Base-by-base conservation (phyloP, 768 basidiomycete genomes). In the Cyathus striatus region DNA sequence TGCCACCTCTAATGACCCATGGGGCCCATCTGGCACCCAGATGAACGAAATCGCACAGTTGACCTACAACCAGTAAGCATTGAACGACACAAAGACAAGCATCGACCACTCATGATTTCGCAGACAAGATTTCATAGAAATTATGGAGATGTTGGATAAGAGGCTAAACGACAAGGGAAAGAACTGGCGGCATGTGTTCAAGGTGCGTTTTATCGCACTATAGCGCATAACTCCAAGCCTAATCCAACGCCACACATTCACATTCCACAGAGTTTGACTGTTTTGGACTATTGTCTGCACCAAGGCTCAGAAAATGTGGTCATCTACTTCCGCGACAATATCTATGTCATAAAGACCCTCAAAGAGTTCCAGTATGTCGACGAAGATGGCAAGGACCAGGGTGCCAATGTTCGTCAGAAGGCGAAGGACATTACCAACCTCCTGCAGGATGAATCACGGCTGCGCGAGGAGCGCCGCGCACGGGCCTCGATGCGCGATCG, bases 141-240 rank as follows among this genome's bases (percentile, higher is more conserved):
- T 99, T 57, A 97, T 99, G 92, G 96, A 99, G 72, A 96, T 97
- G 91, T 76, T 99, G 38, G 96, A 98, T 67, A 98, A 99, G 66
- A 83, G 96, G 40, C 69, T 99, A 48, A 93, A 93, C 54, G 96
- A 99, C 70, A 98, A 96, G 73, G 96, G 96, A 26, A 98, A 98
- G 80, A 97, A 98, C 56, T 99, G 96, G 96, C 79, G 95, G 41
- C 96, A 99, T 72, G 95, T 98, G 45, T 98, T 96, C 79, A 98
- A 98, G 76, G 91, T 84, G 40, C 46, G 73, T 51, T 5, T 14
- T 27, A 36, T 35, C 22, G 27, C 26, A n/a, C n/a, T n/a, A n/a
- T n/a, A n/a, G n/a, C n/a, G n/a, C n/a, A n/a, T n/a, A n/a, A n/a
- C n/a, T n/a, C n/a, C n/a, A n/a, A n/a, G n/a, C n/a, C n/a, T n/a